phyloP scores from a whole-genome alignment of 345 rosid species.

The Aquilaria malaccensis region DNA sequence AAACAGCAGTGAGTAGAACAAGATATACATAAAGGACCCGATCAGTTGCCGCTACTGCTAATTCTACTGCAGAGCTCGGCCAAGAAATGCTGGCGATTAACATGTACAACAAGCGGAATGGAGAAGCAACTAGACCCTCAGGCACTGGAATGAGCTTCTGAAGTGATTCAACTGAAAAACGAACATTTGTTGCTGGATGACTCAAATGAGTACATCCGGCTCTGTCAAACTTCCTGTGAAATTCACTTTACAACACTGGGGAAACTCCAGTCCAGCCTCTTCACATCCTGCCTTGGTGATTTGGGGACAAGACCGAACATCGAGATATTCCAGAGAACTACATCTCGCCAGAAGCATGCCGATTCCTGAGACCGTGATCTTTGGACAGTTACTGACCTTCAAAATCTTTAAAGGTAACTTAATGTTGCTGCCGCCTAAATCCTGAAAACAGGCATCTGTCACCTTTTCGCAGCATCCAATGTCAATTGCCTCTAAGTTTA shows the following conservation, averaged over 20 bases:
- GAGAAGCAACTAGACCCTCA: too few relatives aligned
- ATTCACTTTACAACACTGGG: constrained; percentile 69
- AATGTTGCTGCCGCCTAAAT: constrained; percentile 26
- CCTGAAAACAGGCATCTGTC: constrained; percentile 59
- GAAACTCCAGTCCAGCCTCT: constrained; percentile 77
- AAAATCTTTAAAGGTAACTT: constrained; percentile 54
- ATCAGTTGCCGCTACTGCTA: too few relatives aligned
- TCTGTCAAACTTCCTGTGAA: constrained; percentile 58
- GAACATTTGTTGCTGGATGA: background rate
- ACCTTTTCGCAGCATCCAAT: constrained; percentile 85
- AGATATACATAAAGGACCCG: too few relatives aligned
- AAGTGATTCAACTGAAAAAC: too few relatives aligned
- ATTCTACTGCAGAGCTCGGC: too few relatives aligned
- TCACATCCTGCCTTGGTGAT: constrained; percentile 63
- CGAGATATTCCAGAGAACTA: constrained; percentile 57
- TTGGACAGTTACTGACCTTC: constrained; percentile 70
- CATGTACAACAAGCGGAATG: too few relatives aligned
- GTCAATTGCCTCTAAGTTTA: constrained; percentile 77
- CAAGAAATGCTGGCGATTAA: too few relatives aligned
- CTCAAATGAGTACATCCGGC: constrained; percentile 50
- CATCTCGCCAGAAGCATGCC: constrained; percentile 65
- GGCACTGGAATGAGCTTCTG: too few relatives aligned
- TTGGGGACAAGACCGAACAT: constrained; percentile 80
- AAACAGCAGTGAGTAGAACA: too few relatives aligned
- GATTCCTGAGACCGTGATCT: constrained; percentile 61